phyloP scores from a whole-genome alignment of 2,329 filamentous ascomycete genomes.

The Dendryphion nanum region DNA sequence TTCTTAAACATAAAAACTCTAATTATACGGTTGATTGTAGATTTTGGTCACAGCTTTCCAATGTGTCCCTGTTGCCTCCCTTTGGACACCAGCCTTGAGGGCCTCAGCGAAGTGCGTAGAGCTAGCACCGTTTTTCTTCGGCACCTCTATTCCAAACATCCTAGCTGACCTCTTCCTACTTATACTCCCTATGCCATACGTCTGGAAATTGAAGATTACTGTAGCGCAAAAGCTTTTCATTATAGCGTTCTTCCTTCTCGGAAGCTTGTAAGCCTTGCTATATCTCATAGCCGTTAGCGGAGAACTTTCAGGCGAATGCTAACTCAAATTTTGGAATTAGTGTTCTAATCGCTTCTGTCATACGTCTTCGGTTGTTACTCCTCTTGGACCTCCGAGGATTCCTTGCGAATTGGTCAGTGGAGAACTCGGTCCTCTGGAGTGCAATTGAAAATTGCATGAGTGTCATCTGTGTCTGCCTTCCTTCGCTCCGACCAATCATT shows the following conservation, averaged over 20 bases:
- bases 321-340: neutral
- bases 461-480: slow-evolving; percentile 3
- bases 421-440: slow-evolving; percentile 2
- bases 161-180: slow-evolving; percentile 21
- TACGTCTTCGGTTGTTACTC: neutral
- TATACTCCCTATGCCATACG: slow-evolving; percentile 23
- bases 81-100: slow-evolving; percentile 8
- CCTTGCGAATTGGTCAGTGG: slow-evolving; percentile 3
- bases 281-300: neutral
- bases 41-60: slow-evolving; percentile 16
- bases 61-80: slow-evolving; percentile 17
- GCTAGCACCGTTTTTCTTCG: slow-evolving; percentile 17
- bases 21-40: slow-evolving; percentile 5
- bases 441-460: slow-evolving; percentile 3
- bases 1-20: neutral
- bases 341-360: neutral
- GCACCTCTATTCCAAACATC: slow-evolving; percentile 23
- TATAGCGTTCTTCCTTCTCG: slow-evolving; percentile 20
- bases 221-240: slow-evolving; percentile 21
- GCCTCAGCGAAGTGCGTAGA: slow-evolving; percentile 17
- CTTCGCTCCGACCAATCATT: slow-evolving; percentile 3
- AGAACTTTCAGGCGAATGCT: neutral
- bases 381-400: neutral
- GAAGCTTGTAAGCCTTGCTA: slow-evolving; percentile 2
- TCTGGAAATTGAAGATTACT: slow-evolving; percentile 21